Conservation (phyloP, 2,329 filamentous ascomycete genomes). For the Fusarium newnesense region DNA sequence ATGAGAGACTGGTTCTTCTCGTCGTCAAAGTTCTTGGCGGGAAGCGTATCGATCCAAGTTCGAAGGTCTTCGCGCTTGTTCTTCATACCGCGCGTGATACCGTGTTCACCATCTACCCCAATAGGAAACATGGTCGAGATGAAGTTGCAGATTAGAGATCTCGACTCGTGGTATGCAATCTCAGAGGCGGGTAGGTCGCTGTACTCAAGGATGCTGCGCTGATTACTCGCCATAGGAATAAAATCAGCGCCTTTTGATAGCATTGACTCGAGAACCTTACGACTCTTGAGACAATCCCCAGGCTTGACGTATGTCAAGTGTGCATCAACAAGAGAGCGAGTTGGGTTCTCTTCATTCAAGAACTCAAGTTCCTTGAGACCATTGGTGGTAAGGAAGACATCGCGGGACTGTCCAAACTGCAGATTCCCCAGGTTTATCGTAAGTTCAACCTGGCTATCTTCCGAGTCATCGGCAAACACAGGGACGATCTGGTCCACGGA, state of each 20-base stretch:
- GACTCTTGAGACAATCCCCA: slow-evolving; percentile 1
- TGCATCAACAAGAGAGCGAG: slow-evolving; percentile 46
- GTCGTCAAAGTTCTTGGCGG: slow-evolving; percentile 51
- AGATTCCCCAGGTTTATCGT: slow-evolving; percentile 61
- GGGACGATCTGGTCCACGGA: slow-evolving; percentile 51
- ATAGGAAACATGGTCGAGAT: slow-evolving; percentile 58
- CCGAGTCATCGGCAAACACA: slow-evolving; percentile 1
- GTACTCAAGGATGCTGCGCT: slow-evolving; percentile 31
- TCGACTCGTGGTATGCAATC: slow-evolving; percentile 63
- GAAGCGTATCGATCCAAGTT: slow-evolving; percentile 48
- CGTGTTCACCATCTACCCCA: slow-evolving; percentile 46
- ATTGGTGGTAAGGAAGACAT: slow-evolving; percentile 59
- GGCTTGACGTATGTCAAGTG: slow-evolving; percentile 50
- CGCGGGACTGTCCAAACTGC: slow-evolving; percentile 70
- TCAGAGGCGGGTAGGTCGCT: slow-evolving; percentile 47
- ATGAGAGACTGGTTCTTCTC: slow-evolving; percentile 58
- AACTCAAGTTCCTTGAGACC: slow-evolving; percentile 29
- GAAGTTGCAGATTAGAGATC: slow-evolving; percentile 61
- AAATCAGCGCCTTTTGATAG: not conserved
- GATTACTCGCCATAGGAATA: not conserved
- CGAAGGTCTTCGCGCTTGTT: slow-evolving; percentile 41
- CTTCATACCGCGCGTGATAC: not conserved
- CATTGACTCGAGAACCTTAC: not conserved
- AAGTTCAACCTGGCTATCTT: slow-evolving; percentile 42
- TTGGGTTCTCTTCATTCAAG: not conserved